phyloP scores from a whole-genome alignment of 2,329 filamentous ascomycete genomes.

The Pestalotiopsis sp. region DNA sequence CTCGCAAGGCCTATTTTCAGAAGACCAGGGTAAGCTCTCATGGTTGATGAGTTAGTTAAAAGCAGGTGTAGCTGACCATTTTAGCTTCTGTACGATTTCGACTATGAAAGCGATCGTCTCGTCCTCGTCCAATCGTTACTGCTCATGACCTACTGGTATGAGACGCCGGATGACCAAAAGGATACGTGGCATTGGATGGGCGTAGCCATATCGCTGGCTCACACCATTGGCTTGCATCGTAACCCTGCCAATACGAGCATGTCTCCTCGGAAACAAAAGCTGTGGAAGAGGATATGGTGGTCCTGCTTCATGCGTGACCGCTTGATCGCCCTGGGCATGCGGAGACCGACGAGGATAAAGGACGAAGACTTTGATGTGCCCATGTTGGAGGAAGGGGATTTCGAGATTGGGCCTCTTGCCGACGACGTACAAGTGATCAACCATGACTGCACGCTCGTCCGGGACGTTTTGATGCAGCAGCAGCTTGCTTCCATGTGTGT shows the following conservation, averaged over 20 bases:
- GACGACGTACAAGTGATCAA: conserved; percentile 71
- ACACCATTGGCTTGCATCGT: conserved; percentile 91
- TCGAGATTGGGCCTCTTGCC: conserved; percentile 73
- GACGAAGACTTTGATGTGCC: conserved; percentile 92
- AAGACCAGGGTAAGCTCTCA: conserved; percentile 72
- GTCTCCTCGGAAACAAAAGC: conserved; percentile 71
- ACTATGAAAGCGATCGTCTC: conserved; percentile 90
- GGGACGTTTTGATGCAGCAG: conserved; percentile 73
- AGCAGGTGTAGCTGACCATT: conserved; percentile 19
- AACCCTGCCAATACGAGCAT: conserved; percentile 80
- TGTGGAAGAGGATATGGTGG: conserved; percentile 99
- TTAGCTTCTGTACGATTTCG: conserved; percentile 88
- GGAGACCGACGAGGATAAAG: conserved; percentile 88
- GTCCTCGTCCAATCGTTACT: conserved; percentile 86
- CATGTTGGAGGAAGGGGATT: conserved; percentile 83
- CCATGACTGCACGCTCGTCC: conserved; percentile 69
- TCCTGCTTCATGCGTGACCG: conserved; percentile 95
- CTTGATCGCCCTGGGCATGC: conserved; percentile 90
- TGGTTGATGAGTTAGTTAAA: neutral
- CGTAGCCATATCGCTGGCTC: conserved; percentile 87
- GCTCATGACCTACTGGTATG: conserved; percentile 97
- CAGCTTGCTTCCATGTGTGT: conserved; percentile 88
- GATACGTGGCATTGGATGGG: conserved; percentile 99
- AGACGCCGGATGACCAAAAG: conserved; percentile 95
- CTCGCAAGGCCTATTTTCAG: conserved; percentile 86